Evolutionary conservation across 1,139 yeast species (phyloP).

Genomic region (Trichomonascaceae sp.): DNA sequence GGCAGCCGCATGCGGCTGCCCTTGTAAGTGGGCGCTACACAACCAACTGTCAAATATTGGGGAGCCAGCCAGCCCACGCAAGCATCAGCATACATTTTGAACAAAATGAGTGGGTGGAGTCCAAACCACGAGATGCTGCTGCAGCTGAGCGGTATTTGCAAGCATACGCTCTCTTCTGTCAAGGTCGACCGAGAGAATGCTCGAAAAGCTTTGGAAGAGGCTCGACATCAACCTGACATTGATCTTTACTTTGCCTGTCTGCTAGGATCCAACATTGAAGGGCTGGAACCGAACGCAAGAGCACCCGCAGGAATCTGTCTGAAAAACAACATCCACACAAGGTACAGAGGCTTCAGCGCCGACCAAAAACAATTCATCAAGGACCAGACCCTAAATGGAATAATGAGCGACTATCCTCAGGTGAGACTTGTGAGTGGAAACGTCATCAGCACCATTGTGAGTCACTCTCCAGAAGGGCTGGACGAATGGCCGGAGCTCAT

Average conservation of each 20-base stretch:
- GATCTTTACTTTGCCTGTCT: slow-evolving; percentile 67
- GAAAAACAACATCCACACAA: slow-evolving; percentile 50
- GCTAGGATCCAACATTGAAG: slow-evolving; percentile 40
- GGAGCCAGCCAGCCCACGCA: slow-evolving; percentile 65
- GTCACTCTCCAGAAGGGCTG: slow-evolving; percentile 44
- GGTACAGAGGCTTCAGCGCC: slow-evolving; percentile 18
- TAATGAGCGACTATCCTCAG: slow-evolving; percentile 42
- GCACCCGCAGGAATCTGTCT: slow-evolving; percentile 84
- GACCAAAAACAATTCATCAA: slow-evolving; percentile 43
- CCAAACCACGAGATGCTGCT: background rate
- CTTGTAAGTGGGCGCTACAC: no score
- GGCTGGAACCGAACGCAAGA: slow-evolving; percentile 43
- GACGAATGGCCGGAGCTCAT: slow-evolving; percentile 63
- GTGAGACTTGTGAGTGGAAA: slow-evolving; percentile 85
- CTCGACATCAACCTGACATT: slow-evolving; percentile 58
- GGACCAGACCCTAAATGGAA: slow-evolving; percentile 53
- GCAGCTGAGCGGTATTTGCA: no score
- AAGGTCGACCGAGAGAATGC: no score
- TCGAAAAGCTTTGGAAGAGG: slow-evolving; percentile 51
- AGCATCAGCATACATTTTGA: slow-evolving; percentile 70
- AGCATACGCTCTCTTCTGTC: no score
- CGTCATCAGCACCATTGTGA: slow-evolving; percentile 71
- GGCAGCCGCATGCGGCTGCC: no score
- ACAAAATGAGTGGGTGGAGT: slow-evolving; percentile 36
- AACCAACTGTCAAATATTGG: no score